These are phyloP conservation scores for Diaporthe citriasiana DNA, from an alignment of 2,329 filamentous ascomycete genomes.

Conservation along the genomic window DNA sequence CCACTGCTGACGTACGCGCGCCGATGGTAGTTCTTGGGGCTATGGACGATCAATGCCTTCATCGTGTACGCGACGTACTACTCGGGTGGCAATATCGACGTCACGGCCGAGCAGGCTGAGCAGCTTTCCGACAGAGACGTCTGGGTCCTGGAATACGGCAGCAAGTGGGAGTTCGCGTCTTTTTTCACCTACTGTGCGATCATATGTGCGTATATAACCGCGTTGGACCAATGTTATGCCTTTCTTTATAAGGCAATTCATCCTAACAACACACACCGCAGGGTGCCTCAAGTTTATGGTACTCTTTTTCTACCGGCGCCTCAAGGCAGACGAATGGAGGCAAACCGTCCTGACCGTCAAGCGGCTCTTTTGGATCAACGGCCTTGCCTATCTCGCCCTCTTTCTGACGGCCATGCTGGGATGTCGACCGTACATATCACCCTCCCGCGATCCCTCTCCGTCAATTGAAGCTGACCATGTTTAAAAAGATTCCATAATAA, in stretches of 20 bases:
- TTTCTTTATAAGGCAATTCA: fast-evolving
- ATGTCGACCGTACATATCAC: slow-evolving; percentile 29
- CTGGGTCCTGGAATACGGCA: slow-evolving; percentile 44
- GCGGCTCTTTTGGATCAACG: slow-evolving; percentile 45
- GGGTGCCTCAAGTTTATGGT: slow-evolving; percentile 49
- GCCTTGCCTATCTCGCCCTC: slow-evolving; percentile 42
- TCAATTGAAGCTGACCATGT: neutral
- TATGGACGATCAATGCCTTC: slow-evolving; percentile 46
- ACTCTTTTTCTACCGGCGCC: slow-evolving; percentile 48
- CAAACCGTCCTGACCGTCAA: slow-evolving; percentile 39
- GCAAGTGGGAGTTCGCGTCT: slow-evolving; percentile 47
- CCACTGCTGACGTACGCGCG: neutral
- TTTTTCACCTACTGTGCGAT: slow-evolving; percentile 48
- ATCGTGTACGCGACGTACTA: slow-evolving; percentile 47
- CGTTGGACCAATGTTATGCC: too few species aligned
- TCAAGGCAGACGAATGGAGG: slow-evolving; percentile 45
- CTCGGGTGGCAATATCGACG: slow-evolving; percentile 46
- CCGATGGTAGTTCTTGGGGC: slow-evolving; percentile 42
- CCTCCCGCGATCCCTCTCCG: fast-evolving
- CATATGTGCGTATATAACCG: slow-evolving; percentile 45
- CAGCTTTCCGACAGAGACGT: slow-evolving; percentile 45
- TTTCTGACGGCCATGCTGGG: slow-evolving; percentile 33
- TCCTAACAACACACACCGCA: slow-evolving; percentile 16
- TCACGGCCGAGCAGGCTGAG: slow-evolving; percentile 41
- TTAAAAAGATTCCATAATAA: slow-evolving; percentile 41